phyloP scores from a whole-genome alignment of 768 basidiomycete genomes.

The Hortiboletus flavorubellus region DNA sequence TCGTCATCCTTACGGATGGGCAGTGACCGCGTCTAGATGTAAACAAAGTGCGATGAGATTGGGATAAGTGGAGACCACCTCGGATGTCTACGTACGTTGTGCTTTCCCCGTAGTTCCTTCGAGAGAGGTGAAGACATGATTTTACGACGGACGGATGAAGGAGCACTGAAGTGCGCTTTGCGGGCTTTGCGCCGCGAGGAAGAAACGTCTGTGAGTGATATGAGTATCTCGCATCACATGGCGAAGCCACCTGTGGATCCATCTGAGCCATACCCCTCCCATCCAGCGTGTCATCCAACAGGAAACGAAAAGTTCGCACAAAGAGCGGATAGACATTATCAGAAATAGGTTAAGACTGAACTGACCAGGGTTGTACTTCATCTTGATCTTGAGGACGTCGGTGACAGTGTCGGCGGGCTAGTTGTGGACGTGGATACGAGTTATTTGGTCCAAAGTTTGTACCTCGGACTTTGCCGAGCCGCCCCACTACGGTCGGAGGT shows the following conservation, averaged over 20 bases:
- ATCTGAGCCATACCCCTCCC: constrained; percentile 40
- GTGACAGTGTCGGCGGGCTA: constrained; percentile 43
- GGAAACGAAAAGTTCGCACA: constrained; percentile 26
- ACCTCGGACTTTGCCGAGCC: constrained; percentile 23
- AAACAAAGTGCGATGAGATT: neutral
- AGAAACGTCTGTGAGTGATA: constrained; percentile 62
- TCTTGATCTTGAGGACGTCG: constrained; percentile 64
- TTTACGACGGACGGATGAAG: constrained; percentile 92
- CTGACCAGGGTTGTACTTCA: constrained; percentile 85
- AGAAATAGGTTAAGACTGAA: constrained; percentile 26
- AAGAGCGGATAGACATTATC: constrained; percentile 13
- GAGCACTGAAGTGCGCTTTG: constrained; percentile 96
- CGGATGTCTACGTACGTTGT: constrained; percentile 63
- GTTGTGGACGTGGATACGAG: constrained; percentile 12
- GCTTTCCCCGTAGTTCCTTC: constrained; percentile 90
- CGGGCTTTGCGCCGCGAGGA: constrained; percentile 96
- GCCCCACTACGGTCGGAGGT: neutral
- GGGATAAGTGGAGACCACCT: neutral
- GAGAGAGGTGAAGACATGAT: constrained; percentile 97
- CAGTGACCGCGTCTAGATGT: constrained; percentile 73
- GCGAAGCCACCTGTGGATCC: constrained; percentile 24
- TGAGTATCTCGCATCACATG: constrained; percentile 29
- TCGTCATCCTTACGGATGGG: constrained; percentile 99
- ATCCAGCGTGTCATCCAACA: constrained; percentile 53
- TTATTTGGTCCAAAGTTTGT: constrained; percentile 39